Percentiles rank a stretch among this genome's conserved stretches.
Evolutionary conservation across 345 rosid species (phyloP).

Genomic region (Cardamine occulta): DNA sequence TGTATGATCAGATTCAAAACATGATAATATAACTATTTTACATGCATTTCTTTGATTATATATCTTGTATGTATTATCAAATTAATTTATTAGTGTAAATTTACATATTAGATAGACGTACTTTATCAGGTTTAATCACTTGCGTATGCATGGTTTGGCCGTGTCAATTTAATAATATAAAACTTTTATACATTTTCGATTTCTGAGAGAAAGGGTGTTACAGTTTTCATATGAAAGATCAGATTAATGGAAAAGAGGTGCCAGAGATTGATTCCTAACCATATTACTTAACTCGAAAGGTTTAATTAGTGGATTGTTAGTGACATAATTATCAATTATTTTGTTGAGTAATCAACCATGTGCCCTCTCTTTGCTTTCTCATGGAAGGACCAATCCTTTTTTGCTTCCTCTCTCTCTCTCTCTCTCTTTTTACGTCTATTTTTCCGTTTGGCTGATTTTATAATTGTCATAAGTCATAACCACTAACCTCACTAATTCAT

Average conservation of each 20-base stretch:
- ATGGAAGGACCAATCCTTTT: slow-evolving; percentile 21
- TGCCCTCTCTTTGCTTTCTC: slow-evolving; percentile 38
- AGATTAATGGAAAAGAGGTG: slow-evolving; percentile 13
- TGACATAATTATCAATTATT: slow-evolving; percentile 44
- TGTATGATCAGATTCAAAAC: not conserved
- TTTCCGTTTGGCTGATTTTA: slow-evolving; percentile 29
- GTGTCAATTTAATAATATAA: not conserved
- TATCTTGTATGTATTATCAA: not conserved
- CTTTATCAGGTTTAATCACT: not conserved
- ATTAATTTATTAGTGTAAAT: no score
- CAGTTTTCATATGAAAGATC: slow-evolving; percentile 21
- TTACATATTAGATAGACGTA: not conserved
- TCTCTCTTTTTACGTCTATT: slow-evolving; percentile 25
- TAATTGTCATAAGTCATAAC: slow-evolving; percentile 32
- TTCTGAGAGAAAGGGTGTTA: not conserved
- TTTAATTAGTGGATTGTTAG: slow-evolving; percentile 42
- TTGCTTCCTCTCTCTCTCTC: slow-evolving; percentile 1
- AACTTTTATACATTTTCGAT: not conserved
- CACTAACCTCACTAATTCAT: slow-evolving; percentile 36
- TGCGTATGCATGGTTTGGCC: not conserved
- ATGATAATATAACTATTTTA: not conserved
- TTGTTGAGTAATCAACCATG: slow-evolving; percentile 39
- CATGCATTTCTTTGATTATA: not conserved
- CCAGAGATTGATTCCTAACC: slow-evolving; percentile 44
- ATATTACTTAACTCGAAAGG: slow-evolving; percentile 45